A percentile compares a stretch with the other conserved stretches of the same genome.
These are phyloP conservation scores for Lactarius hatsudake DNA, from an alignment of 768 basidiomycete species.

Conservation along the genomic window DNA sequence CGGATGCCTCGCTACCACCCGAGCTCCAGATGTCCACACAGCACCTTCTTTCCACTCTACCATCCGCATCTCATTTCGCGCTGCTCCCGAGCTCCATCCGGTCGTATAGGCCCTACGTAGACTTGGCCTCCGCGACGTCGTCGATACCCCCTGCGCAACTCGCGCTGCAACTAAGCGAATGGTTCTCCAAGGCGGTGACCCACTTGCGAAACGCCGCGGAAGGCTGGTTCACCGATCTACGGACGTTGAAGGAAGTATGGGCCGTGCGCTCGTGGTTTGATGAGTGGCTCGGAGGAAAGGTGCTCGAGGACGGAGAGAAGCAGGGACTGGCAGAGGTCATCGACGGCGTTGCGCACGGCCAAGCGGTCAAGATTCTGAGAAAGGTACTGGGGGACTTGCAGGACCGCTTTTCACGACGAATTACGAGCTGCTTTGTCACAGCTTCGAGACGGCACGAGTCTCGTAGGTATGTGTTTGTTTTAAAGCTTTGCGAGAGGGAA, in stretches of 20 bases:
- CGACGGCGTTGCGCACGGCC: constrained; percentile 52
- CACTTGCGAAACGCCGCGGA: constrained; percentile 45
- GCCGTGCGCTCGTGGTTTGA: constrained; percentile 52
- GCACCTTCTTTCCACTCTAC: constrained; percentile 63
- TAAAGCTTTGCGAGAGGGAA: no score
- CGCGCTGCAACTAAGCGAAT: constrained; percentile 49
- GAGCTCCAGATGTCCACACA: constrained; percentile 66
- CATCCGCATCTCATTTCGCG: constrained; percentile 80
- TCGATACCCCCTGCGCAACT: constrained; percentile 46
- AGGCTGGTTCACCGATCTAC: constrained; percentile 58
- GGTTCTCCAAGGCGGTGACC: constrained; percentile 57
- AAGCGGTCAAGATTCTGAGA: constrained; percentile 61
- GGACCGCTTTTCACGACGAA: constrained; percentile 44
- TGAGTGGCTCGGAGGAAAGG: constrained; percentile 42
- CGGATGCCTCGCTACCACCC: constrained; percentile 38
- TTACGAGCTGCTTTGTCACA: constrained; percentile 41
- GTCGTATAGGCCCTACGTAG: constrained; percentile 84
- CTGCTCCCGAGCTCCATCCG: constrained; percentile 69
- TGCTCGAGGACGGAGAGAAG: constrained; percentile 50
- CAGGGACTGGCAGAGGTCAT: constrained; percentile 43
- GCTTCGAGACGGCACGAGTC: constrained; percentile 32
- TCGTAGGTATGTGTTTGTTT: constrained; percentile 33
- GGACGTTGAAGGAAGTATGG: constrained; percentile 70
- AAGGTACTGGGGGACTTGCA: constrained; percentile 43
- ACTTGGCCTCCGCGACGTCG: constrained; percentile 58